Evolutionary conservation across 202 grass and related monocot genomes (phyloP).

Genomic region (Eragrostis tef): DNA sequence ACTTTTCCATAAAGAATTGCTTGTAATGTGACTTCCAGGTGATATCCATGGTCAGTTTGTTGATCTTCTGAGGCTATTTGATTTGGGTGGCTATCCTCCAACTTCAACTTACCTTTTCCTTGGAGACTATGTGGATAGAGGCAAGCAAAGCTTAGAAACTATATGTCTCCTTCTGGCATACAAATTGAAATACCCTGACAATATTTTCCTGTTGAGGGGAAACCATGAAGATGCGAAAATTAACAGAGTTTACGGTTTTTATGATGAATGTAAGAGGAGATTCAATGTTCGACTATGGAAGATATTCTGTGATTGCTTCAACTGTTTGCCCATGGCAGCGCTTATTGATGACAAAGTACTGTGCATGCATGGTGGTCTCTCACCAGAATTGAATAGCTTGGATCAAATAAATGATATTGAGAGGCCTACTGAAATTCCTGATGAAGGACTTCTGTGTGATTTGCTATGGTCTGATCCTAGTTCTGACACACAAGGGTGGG

Average conservation of each 20-base stretch:
- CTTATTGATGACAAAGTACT: slow-evolving; percentile 80
- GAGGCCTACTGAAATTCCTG: slow-evolving; percentile 83
- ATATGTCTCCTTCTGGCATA: slow-evolving; percentile 87
- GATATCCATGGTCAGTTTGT: slow-evolving; percentile 91
- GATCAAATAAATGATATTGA: slow-evolving; percentile 80
- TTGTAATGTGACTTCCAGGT: slow-evolving; percentile 52
- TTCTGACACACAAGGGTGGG: slow-evolving; percentile 66
- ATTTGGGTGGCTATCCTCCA: slow-evolving; percentile 86
- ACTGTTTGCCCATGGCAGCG: slow-evolving; percentile 83
- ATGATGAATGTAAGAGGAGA: slow-evolving; percentile 92
- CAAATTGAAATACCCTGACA: slow-evolving; percentile 89
- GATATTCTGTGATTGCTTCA: slow-evolving; percentile 95
- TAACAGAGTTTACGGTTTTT: slow-evolving; percentile 91
- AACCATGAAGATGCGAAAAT: slow-evolving; percentile 97
- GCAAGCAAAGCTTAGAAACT: slow-evolving; percentile 90
- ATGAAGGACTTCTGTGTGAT: slow-evolving; percentile 86
- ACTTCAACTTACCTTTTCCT: slow-evolving; percentile 88
- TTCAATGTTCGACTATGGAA: slow-evolving; percentile 92
- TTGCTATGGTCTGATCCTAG: slow-evolving; percentile 92
- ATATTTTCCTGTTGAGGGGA: slow-evolving; percentile 78
- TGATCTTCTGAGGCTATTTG: slow-evolving; percentile 81
- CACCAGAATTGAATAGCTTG: slow-evolving; percentile 77
- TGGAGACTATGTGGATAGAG: slow-evolving; percentile 91
- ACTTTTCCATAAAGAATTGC: slow-evolving; percentile 10
- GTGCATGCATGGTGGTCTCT: slow-evolving; percentile 93